Evolutionary conservation across 345 rosid species (phyloP).

Genomic region (Syzygium oleosum): DNA sequence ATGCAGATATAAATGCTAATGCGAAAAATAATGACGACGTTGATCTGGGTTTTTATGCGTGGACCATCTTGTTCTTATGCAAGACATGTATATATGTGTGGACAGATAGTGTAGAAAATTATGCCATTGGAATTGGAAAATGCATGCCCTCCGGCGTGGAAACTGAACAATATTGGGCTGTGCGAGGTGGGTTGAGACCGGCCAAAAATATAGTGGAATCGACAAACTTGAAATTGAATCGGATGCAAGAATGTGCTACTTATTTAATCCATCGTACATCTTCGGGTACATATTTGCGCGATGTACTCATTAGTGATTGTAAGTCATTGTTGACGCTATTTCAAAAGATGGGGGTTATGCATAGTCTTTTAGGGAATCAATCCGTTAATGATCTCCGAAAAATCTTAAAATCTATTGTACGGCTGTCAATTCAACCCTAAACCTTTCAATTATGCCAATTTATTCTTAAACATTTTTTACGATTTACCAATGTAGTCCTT

Average conservation of each 20-base stretch:
- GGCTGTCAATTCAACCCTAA: rapidly evolving
- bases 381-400: background rate
- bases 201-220: background rate
- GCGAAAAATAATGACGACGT: background rate
- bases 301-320: background rate
- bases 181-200: background rate
- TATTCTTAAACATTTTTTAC: background rate
- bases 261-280: background rate
- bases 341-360: background rate
- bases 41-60: background rate
- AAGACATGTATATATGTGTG: background rate
- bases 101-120: background rate
- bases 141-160: background rate
- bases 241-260: background rate
- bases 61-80: background rate
- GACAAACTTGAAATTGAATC: background rate
- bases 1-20: background rate
- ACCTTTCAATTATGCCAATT: rapidly evolving
- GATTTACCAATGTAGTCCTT: background rate
- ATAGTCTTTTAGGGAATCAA: background rate
- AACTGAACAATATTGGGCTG: background rate
- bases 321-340: background rate
- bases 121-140: background rate
- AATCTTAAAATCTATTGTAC: background rate
- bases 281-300: background rate